Conservation (phyloP, 2,329 filamentous ascomycete genomes). For the Leptoxyphium fumago region DNA sequence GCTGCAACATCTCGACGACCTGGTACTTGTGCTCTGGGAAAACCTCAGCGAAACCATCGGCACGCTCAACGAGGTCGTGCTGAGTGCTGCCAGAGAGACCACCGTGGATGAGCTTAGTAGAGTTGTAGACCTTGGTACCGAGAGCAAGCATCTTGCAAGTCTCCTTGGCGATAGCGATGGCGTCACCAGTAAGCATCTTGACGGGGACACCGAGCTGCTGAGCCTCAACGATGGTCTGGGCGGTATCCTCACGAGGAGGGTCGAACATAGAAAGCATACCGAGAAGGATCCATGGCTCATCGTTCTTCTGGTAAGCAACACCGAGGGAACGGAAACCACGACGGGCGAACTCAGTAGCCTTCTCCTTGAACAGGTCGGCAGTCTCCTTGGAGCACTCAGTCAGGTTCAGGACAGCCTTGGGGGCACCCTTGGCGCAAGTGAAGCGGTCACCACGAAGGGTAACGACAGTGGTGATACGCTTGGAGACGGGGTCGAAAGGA, state of each 20-base stretch:
- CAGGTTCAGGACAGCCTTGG: slow-evolving; percentile 58
- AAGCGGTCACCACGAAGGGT: slow-evolving; percentile 55
- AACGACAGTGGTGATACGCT: slow-evolving; percentile 60
- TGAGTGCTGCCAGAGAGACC: slow-evolving; percentile 58
- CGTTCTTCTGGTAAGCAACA: slow-evolving; percentile 65
- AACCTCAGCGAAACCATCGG: slow-evolving; percentile 59
- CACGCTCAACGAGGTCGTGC: slow-evolving; percentile 62
- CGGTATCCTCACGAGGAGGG: slow-evolving; percentile 63
- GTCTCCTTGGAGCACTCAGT: slow-evolving; percentile 52
- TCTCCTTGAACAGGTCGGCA: slow-evolving; percentile 52
- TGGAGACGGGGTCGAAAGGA: slow-evolving; percentile 65
- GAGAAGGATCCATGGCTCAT: slow-evolving; percentile 57
- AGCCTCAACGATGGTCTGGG: slow-evolving; percentile 63
- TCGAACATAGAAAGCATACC: slow-evolving; percentile 72
- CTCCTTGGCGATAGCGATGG: slow-evolving; percentile 66
- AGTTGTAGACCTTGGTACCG: slow-evolving; percentile 70
- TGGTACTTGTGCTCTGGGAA: slow-evolving; percentile 66
- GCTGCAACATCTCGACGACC: slow-evolving; percentile 62
- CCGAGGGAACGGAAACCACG: slow-evolving; percentile 70
- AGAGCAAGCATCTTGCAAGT: slow-evolving; percentile 71
- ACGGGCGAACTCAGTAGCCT: slow-evolving; percentile 60
- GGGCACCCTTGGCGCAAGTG: slow-evolving; percentile 63
- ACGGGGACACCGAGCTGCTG: slow-evolving; percentile 62
- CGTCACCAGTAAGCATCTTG: slow-evolving; percentile 73
- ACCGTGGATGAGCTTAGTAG: slow-evolving; percentile 61